Percentiles rank a stretch among this genome's conserved stretches.
Conservation (phyloP, 192 early-diverging fungal species). For the Polychytrium aggregatum region DNA sequence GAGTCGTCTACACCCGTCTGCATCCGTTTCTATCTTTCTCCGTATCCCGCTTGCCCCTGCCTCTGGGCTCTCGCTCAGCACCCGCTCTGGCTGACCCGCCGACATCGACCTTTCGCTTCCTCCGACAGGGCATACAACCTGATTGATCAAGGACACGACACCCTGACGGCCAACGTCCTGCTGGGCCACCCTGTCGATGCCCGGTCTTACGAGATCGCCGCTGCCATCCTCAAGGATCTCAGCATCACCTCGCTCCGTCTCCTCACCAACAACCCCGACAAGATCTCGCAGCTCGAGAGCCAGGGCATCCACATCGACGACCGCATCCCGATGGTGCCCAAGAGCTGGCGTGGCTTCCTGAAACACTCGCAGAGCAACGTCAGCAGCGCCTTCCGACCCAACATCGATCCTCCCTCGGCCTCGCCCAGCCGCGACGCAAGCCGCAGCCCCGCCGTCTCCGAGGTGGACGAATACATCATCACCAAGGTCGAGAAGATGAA, state of each 20-base stretch:
- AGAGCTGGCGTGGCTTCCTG: slow-evolving; percentile 55
- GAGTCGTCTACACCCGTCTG: not conserved
- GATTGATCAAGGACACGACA: slow-evolving; percentile 92
- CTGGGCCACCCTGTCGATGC: slow-evolving; percentile 86
- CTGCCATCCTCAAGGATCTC: slow-evolving; percentile 78
- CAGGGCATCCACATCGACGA: slow-evolving; percentile 67
- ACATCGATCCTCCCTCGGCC: not conserved
- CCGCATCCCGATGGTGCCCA: slow-evolving; percentile 85
- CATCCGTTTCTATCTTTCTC: not conserved
- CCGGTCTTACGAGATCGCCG: slow-evolving; percentile 85
- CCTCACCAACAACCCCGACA: slow-evolving; percentile 94
- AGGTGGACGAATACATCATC: slow-evolving; percentile 74
- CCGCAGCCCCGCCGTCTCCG: slow-evolving; percentile 27
- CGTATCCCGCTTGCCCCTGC: not conserved
- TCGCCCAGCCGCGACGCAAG: slow-evolving; percentile 11
- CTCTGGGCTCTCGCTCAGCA: not conserved
- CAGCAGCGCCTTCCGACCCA: not conserved
- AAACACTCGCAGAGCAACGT: too few species aligned
- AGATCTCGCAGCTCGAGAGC: slow-evolving; percentile 66
- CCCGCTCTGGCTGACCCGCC: not conserved
- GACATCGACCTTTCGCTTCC: not conserved
- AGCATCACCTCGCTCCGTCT: slow-evolving; percentile 60
- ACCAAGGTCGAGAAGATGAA: slow-evolving; percentile 89
- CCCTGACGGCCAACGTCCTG: slow-evolving; percentile 79
- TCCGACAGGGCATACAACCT: slow-evolving; percentile 81